Evolutionary conservation across 192 early-diverging fungal genomes (phyloP).

Genomic region (Jimgerdemannia lactiflua): DNA sequence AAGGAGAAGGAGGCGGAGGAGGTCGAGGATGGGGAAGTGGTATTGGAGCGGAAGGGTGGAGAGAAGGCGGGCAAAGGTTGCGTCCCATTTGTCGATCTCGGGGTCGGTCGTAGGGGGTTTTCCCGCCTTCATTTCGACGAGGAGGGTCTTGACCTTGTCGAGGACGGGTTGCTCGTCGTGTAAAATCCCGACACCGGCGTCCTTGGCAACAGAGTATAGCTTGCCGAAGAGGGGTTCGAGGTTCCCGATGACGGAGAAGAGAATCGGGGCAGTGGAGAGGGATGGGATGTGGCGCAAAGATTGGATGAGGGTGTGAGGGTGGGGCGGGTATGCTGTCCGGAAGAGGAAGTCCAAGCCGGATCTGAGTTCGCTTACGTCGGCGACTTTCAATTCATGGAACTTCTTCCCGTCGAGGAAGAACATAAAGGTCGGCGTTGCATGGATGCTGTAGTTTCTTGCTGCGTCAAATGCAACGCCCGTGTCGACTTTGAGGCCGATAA

Average conservation of each 20-base stretch:
- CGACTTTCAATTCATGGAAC: conserved; percentile 56
- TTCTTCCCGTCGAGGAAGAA: conserved; percentile 60
- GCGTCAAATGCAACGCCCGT: conserved; percentile 47
- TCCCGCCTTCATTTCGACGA: conserved; percentile 25
- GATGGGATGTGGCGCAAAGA: conserved; percentile 34
- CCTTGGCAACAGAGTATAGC: conserved; percentile 11
- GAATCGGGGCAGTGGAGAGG: conserved; percentile 38
- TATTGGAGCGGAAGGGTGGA: conserved; percentile 37
- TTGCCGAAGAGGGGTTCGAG: conserved; percentile 33
- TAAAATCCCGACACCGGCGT: background rate
- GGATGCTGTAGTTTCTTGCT: conserved; percentile 49
- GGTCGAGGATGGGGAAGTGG: conserved; percentile 63
- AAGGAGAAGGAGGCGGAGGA: conserved; percentile 55
- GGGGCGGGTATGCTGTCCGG: conserved; percentile 63
- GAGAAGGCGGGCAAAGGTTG: conserved; percentile 25
- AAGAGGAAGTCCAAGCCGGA: conserved; percentile 56
- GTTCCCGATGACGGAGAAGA: conserved; percentile 30
- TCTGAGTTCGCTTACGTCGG: conserved; percentile 56
- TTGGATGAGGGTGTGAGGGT: conserved; percentile 53
- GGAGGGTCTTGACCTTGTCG: background rate
- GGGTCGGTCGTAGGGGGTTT: conserved; percentile 18
- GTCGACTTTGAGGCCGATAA: conserved; percentile 67
- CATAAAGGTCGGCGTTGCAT: conserved; percentile 71
- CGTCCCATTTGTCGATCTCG: conserved; percentile 20
- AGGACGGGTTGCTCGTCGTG: background rate